Evolutionary conservation across 805 yeast genomes (phyloP).

Genomic region (Spathaspora boniae): DNA sequence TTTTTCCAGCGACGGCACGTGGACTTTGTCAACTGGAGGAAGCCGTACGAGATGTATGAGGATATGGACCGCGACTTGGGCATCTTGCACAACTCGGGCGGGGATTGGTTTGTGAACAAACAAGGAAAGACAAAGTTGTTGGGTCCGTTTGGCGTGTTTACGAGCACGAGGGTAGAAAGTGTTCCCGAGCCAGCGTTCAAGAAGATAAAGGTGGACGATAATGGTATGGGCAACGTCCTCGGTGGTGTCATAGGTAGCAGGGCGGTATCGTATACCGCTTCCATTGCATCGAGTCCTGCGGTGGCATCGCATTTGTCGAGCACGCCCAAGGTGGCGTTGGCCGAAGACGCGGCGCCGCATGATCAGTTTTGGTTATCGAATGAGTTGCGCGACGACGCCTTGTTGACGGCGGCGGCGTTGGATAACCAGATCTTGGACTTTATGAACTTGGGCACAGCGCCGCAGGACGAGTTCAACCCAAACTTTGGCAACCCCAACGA

Average conservation of each 20-base stretch:
- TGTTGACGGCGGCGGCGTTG: slow-evolving; percentile 69
- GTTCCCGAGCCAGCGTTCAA: not conserved
- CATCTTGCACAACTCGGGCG: slow-evolving; percentile 45
- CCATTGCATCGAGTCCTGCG: too few relatives aligned
- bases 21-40: slow-evolving; percentile 70
- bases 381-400: slow-evolving; percentile 68
- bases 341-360: slow-evolving; percentile 16
- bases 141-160: slow-evolving; percentile 86
- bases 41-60: slow-evolving; percentile 65
- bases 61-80: slow-evolving; percentile 75
- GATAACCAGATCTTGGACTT: slow-evolving; percentile 57
- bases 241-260: not conserved
- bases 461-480: slow-evolving; percentile 6
- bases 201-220: not conserved
- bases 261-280: not conserved
- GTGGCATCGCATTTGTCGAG: too few relatives aligned
- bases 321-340: slow-evolving; percentile 1
- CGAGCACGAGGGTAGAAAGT: slow-evolving; percentile 1
- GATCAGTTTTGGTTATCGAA: slow-evolving; percentile 69
- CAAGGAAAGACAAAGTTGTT: slow-evolving; percentile 47
- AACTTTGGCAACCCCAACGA: slow-evolving; percentile 23
- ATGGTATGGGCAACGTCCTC: not conserved
- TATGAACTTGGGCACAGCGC: slow-evolving; percentile 22
- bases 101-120: slow-evolving; percentile 29
- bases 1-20: slow-evolving; percentile 68